Evolutionary conservation across 805 yeast species (phyloP), one percentile per base, ranked within the genome.

Genomic region (Candida rishiriensis): DNA sequence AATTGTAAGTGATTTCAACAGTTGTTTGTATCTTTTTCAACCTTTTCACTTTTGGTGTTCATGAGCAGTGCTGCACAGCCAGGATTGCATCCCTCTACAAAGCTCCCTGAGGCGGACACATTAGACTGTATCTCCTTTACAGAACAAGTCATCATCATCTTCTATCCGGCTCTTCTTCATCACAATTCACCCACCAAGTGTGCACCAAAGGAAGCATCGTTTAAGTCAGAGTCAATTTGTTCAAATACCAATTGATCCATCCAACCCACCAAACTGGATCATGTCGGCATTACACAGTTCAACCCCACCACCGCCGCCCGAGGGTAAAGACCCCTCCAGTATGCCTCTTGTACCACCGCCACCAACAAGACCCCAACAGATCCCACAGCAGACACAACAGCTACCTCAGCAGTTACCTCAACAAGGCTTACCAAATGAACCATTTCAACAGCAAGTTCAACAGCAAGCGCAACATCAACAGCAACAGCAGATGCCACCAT

Each of bases 161-260:
- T 10, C 12, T 6, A 17, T n/a, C n/a, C n/a, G 34, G 3, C 34
- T 17, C 16, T 12, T 34, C 29, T 43, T 4, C 47, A 50, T 1
- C 51, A 49, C 13, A 49, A 46, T 35, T 60, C 60, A 2, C 68
- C 68, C 1, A 57, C 62, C 26, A 21, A 21, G n/a, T n/a, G n/a
- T n/a, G n/a, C n/a, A n/a, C 7, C 26, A 21, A 7, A 5, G 26
- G 26, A 21, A 21, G 7, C 26, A 21, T 21, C 7, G 26, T 21
- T 21, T 7, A 21, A 21, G 26, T 21, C 7, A 21, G 26, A 21
- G 26, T 21, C 4, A 7, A 21, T 21, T 21, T 21, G 26, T 7
- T 21, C 26, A 21, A 7, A 7, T 7, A 21, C 7, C 26, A 7
- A 5, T 7, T 7, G 26, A 5, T 21, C 7, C 26, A 21, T 21